Evolutionary conservation across 345 rosid genomes (phyloP).

Genomic region (Erodium maritimum): DNA sequence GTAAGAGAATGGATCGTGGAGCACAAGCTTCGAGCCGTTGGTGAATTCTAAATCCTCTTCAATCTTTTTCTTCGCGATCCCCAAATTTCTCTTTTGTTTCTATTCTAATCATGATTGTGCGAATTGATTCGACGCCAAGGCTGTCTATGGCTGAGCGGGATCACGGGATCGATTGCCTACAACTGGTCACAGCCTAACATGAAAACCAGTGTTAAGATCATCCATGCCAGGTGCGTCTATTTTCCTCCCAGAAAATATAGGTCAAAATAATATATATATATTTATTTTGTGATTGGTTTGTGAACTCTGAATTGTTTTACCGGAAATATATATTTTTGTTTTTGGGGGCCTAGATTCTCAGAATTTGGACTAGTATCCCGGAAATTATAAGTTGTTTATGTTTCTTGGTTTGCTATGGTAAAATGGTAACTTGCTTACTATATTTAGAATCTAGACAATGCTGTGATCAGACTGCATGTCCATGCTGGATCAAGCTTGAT

Average conservation of each 20-base stretch:
- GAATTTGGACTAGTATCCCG: too few relatives aligned
- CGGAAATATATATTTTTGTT: too few relatives aligned
- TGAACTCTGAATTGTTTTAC: too few relatives aligned
- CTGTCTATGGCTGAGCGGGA: slow-evolving; percentile 66
- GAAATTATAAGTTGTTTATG: too few relatives aligned
- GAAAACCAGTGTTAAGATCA: slow-evolving; percentile 80
- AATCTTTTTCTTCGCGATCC: background rate
- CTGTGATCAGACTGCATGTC: too few relatives aligned
- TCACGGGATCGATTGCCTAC: slow-evolving; percentile 67
- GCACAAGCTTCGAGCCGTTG: slow-evolving; percentile 75
- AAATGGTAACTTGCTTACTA: too few relatives aligned
- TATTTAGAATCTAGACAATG: too few relatives aligned
- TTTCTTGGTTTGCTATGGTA: too few relatives aligned
- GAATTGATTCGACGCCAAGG: slow-evolving; percentile 18
- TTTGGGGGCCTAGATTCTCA: too few relatives aligned
- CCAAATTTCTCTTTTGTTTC: background rate
- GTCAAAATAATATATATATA: too few relatives aligned
- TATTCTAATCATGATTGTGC: background rate
- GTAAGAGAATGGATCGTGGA: slow-evolving; percentile 56
- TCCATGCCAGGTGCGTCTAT: slow-evolving; percentile 57
- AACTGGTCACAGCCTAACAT: slow-evolving; percentile 80
- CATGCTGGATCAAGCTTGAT: too few relatives aligned
- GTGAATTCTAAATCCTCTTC: slow-evolving; percentile 20
- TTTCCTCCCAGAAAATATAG: background rate
- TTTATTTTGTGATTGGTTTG: too few relatives aligned